Conservation (phyloP, 257 asterid species). For the Scutellaria galericulata region DNA sequence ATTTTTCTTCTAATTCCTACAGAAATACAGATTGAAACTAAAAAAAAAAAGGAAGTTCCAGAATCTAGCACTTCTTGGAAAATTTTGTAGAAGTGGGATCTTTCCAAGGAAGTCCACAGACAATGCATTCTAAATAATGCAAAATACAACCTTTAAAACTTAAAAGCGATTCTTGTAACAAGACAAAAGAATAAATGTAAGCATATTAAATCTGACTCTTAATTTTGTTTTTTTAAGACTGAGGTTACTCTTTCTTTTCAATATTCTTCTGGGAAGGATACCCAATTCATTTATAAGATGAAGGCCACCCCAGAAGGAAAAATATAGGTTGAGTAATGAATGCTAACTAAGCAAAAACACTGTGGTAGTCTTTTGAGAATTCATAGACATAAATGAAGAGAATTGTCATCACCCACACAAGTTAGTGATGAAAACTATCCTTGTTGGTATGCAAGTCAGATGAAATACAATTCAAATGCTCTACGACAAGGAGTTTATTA, state of each 20-base stretch:
- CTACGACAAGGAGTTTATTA: neutral
- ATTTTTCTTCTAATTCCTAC: neutral
- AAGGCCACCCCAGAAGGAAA: neutral
- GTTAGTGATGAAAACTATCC: constrained; percentile 3
- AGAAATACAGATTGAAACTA: neutral
- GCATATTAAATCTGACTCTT: constrained; percentile 5
- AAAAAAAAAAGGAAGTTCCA: neutral
- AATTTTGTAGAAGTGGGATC: constrained; percentile 14
- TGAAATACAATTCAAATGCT: neutral
- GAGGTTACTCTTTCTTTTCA: constrained; percentile 19
- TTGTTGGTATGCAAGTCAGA: constrained; percentile 7
- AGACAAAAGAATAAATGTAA: constrained; percentile 2
- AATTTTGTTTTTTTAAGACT: neutral
- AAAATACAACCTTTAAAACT: constrained; percentile 14
- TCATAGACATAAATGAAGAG: constrained; percentile 16
- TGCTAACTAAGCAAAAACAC: neutral
- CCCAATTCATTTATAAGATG: neutral
- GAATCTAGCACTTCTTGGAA: constrained; percentile 11
- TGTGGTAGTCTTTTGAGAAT: neutral
- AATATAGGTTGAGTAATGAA: no score
- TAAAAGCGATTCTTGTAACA: neutral
- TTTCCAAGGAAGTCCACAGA: constrained; percentile 7
- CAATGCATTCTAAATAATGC: neutral
- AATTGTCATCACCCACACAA: constrained; percentile 13
- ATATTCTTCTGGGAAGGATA: neutral